A percentile compares a stretch with the other conserved stretches of the same genome.
These are phyloP conservation scores for Xylaria sp. DNA, from an alignment of 2,329 filamentous ascomycete genomes.

Conservation along the genomic window DNA sequence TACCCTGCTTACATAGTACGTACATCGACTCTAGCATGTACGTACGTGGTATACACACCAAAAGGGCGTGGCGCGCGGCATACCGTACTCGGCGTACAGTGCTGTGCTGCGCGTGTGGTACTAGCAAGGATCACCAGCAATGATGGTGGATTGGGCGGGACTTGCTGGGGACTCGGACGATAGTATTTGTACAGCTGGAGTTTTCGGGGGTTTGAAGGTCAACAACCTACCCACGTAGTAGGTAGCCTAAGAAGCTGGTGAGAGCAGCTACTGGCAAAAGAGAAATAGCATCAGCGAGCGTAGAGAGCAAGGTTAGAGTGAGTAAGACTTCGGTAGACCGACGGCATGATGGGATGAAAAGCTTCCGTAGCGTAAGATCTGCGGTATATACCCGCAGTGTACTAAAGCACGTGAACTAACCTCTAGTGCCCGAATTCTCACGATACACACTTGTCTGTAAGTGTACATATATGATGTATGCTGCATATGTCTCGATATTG, in stretches of 20 bases:
- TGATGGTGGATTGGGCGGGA: conserved; percentile 5
- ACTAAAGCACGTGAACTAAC: conserved; percentile 15
- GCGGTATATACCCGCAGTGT: conserved; percentile 16
- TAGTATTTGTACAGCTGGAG: background rate
- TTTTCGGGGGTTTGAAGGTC: conserved; percentile 1
- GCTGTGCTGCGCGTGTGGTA: background rate
- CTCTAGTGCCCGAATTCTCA: conserved; percentile 5
- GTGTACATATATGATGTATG: too few species aligned
- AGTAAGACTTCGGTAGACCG: background rate
- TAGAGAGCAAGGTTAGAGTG: background rate
- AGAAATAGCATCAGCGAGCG: background rate
- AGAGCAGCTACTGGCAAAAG: background rate
- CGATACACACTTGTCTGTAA: conserved; percentile 1
- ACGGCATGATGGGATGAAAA: conserved; percentile 25
- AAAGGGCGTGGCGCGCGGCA: conserved; percentile 5
- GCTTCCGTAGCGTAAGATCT: conserved; percentile 22
- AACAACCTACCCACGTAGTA: too few species aligned
- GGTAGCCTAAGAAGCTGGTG: background rate
- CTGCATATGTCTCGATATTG: background rate
- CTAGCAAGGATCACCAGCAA: conserved; percentile 20
- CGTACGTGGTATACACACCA: background rate
- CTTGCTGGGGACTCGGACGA: conserved; percentile 12
- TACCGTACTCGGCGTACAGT: background rate
- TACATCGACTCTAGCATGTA: background rate
- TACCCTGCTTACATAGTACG: background rate